phyloP scores from a whole-genome alignment of 176 grass and related monocot species.

The Tuctoria greenei region DNA sequence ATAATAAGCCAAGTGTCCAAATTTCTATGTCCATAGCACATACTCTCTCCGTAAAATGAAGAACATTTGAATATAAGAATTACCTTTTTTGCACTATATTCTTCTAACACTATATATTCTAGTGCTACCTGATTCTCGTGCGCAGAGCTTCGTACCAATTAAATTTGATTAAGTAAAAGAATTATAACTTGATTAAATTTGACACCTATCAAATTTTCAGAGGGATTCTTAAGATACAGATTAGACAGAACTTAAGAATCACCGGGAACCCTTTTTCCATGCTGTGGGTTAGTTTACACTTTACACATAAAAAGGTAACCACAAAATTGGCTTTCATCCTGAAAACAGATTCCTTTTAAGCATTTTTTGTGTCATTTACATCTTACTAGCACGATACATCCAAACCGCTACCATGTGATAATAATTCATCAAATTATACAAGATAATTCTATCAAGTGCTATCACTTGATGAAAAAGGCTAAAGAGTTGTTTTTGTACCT shows the following conservation, averaged over 20 bases:
- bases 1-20: background rate
- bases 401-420: background rate
- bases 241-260: background rate
- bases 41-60: background rate
- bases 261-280: background rate
- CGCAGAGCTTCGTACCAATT: background rate
- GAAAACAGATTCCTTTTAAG: background rate
- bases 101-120: background rate
- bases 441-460: background rate
- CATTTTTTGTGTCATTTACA: background rate
- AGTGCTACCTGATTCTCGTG: background rate
- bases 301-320: background rate
- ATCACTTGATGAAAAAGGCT: slow-evolving; percentile 12
- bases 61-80: background rate
- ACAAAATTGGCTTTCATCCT: background rate
- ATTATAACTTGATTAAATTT: background rate
- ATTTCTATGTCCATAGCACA: slow-evolving; percentile 16
- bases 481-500: slow-evolving; percentile 47
- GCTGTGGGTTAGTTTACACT: background rate
- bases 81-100: background rate
- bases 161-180: background rate
- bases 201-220: slow-evolving; percentile 12
- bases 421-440: slow-evolving; percentile 14
- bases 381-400: background rate
- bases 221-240: background rate